Conservation (phyloP, 192 early-diverging fungal species). For the Coemansia sp. region DNA sequence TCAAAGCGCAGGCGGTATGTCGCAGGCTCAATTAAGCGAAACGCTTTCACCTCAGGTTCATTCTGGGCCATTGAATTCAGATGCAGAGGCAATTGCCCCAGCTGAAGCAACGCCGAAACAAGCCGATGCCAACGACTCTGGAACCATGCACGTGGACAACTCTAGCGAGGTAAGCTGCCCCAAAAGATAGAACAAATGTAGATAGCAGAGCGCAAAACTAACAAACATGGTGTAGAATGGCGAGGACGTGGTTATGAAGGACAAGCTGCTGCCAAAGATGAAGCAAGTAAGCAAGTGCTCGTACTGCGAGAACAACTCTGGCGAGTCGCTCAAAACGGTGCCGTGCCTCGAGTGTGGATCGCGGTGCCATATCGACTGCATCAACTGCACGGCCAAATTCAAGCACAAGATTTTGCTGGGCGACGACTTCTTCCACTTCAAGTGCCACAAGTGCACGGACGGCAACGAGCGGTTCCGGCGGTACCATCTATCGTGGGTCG, state of each 20-base stretch:
- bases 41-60: neutral
- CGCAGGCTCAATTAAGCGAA: neutral
- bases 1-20: neutral
- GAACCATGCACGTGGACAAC: constrained; percentile 36
- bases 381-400: constrained; percentile 57
- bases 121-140: constrained; percentile 19
- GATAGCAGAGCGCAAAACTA: neutral
- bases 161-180: constrained; percentile 41
- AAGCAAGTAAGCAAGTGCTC: constrained; percentile 56
- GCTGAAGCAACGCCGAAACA: constrained; percentile 11
- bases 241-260: constrained; percentile 53
- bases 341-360: constrained; percentile 53
- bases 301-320: constrained; percentile 54
- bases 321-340: constrained; percentile 55
- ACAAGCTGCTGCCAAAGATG: constrained; percentile 50
- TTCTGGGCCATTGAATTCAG: neutral
- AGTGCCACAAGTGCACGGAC: constrained; percentile 58
- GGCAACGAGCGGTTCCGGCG: constrained; percentile 61
- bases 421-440: constrained; percentile 69
- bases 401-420: constrained; percentile 60
- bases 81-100: constrained; percentile 7
- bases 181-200: neutral
- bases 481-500: constrained; percentile 61
- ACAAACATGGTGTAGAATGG: constrained; percentile 20
- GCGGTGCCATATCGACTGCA: constrained; percentile 60